A percentile compares a stretch with the other conserved stretches of the same genome.
phyloP scores from a whole-genome alignment of 148 eudicot genomes.

The Rhododendron vialii region DNA sequence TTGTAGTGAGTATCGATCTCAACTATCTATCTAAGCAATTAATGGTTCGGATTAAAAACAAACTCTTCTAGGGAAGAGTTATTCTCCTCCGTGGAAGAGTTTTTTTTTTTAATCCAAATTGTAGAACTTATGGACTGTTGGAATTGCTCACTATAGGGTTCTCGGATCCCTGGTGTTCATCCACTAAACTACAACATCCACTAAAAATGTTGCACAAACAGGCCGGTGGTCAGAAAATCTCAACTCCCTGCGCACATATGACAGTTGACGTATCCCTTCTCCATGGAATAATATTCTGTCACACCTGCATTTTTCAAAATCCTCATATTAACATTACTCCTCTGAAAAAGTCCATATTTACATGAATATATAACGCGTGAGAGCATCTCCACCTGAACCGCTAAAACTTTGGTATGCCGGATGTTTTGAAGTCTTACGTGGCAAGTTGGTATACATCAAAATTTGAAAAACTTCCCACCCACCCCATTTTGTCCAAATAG shows the following conservation, averaged over 20 bases:
- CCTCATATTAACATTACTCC: not conserved
- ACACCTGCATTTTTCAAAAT: conserved; percentile 42
- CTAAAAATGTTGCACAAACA: conserved; percentile 49
- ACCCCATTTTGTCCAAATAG: not conserved
- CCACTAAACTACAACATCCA: conserved; percentile 25
- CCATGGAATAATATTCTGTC: conserved; percentile 77
- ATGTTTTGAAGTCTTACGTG: not conserved
- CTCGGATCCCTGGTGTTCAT: not conserved
- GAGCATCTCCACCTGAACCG: not conserved
- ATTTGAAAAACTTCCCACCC: not conserved
- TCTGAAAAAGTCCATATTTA: not conserved
- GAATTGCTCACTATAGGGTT: too few relatives aligned
- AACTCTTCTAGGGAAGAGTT: too few relatives aligned
- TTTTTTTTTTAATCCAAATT: too few relatives aligned
- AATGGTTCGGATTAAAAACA: too few relatives aligned
- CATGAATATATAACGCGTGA: not conserved
- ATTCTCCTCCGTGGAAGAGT: too few relatives aligned
- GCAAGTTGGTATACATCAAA: not conserved
- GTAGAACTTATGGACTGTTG: too few relatives aligned
- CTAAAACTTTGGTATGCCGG: not conserved
- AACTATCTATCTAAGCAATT: too few relatives aligned
- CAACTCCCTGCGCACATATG: conserved; percentile 45
- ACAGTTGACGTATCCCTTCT: conserved; percentile 39
- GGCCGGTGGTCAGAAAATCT: conserved; percentile 74
- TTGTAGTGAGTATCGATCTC: too few relatives aligned